Base-by-base conservation (phyloP, 441 rosid species). In the Erodium chrysanthum region DNA sequence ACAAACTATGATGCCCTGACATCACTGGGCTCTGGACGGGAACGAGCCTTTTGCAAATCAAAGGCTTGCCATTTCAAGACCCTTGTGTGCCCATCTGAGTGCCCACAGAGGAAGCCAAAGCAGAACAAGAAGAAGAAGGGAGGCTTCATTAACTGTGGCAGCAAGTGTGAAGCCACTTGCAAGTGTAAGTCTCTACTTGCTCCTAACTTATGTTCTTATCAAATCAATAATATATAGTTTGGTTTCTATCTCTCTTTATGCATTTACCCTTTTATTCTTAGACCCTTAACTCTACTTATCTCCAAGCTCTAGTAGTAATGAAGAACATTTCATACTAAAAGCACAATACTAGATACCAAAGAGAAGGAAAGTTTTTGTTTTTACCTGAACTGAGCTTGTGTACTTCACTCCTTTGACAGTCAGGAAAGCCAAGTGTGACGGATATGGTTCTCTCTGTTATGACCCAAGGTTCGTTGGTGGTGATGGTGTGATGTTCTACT, bases 401-500 rank as follows among this genome's bases (percentile, higher is more conserved):
- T 37, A 14, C 5, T 75, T 71, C 58, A n/a, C 7, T 56, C 62
- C 62, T 46, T 33, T n/a, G 15, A 60, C 85, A 92, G 96, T 78
- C 79, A 88, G 96, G 64, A 92, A 79, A 68, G 69, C 98, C 5
- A 83, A 86, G 69, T 88, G 98, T 27, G 66, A 81, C 10, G 92
- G 94, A 62, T 90, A 83, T 31, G 96, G 96, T 6, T 86, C 96
- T 15, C 76, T 92, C 0, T 92, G 96, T 66, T 92, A 92, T 9
- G 98, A 88, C 66, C 96, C 98, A 40, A 79, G 96, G 9, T 87
- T 92, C 17, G 84, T 90, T 0, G 96, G 98, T 3, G 96, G 98
- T 9, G 98, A 90, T 8, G 96, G 96, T 20, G 85, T 79, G 44
- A 86, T 87, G 94, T 92, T 92, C 85, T 92, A 92, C 76, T 90